A percentile compares a stretch with the other conserved stretches of the same genome.
Evolutionary conservation across 169 alveolate species (phyloP).

Genomic region (Plasmodium ovale): DNA sequence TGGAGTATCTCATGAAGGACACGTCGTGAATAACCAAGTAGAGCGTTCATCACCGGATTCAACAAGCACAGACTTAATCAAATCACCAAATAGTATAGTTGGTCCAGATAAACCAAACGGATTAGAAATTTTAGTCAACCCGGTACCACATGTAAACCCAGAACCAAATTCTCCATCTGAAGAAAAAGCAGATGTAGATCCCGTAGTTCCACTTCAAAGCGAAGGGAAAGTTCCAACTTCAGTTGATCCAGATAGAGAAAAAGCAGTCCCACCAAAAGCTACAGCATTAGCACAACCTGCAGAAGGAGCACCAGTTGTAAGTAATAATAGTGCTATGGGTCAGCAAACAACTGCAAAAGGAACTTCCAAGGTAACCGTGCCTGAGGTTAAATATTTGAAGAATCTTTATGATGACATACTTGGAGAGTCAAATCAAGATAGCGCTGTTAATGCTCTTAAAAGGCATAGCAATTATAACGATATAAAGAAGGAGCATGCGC

Average conservation of each 20-base stretch:
- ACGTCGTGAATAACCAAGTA: no score
- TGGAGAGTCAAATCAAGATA: neutral
- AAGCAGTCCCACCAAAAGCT: neutral
- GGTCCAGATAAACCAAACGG: neutral
- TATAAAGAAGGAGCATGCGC: neutral
- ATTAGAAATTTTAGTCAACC: neutral
- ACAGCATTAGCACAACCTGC: no score
- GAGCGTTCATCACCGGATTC: no score
- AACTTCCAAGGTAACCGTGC: no score
- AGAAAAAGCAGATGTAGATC: neutral
- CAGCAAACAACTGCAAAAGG: no score
- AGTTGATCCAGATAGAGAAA: neutral
- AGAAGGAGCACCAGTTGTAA: no score
- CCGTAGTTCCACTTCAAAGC: neutral
- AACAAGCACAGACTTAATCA: no score
- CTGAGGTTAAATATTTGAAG: no score
- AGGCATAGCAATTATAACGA: neutral
- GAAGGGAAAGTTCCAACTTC: neutral
- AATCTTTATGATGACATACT: conserved; percentile 10
- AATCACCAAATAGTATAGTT: no score
- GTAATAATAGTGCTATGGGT: no score
- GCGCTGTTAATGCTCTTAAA: neutral
- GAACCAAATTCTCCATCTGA: neutral
- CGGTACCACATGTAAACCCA: neutral
- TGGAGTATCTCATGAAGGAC: neutral